Conservation (phyloP, 768 basidiomycete genomes). For the Cyathus striatus region DNA sequence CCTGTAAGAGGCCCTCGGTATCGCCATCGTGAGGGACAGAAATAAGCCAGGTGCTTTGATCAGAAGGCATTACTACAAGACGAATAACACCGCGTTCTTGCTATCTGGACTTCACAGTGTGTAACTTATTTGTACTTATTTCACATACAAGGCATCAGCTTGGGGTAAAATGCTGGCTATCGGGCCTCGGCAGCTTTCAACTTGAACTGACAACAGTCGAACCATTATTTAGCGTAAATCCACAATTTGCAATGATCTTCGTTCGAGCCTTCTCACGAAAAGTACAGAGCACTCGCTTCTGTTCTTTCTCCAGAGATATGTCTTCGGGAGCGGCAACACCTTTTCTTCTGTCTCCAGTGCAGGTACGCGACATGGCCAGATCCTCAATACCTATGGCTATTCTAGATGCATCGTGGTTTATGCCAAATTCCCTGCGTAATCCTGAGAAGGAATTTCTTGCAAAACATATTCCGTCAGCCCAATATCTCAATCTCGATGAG, state of each 20-base stretch:
- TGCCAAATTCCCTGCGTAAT: slow-evolving; percentile 81
- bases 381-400: slow-evolving; percentile 33
- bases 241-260: too few relatives aligned
- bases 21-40: slow-evolving; percentile 85
- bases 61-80: slow-evolving; percentile 72
- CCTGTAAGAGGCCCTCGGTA: slow-evolving; percentile 66
- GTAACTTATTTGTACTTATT: too few relatives aligned
- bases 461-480: slow-evolving; percentile 66
- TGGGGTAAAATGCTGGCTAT: too few relatives aligned
- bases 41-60: slow-evolving; percentile 93
- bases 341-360: slow-evolving; percentile 46
- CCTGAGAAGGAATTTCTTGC: slow-evolving; percentile 62
- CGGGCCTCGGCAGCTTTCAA: too few relatives aligned
- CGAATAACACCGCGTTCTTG: too few relatives aligned
- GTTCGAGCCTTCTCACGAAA: too few relatives aligned
- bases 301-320: slow-evolving; percentile 23
- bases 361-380: slow-evolving; percentile 33
- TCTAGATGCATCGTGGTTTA: slow-evolving; percentile 87
- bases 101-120: too few relatives aligned
- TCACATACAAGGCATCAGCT: too few relatives aligned
- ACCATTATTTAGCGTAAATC: too few relatives aligned
- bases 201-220: too few relatives aligned
- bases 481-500: slow-evolving; percentile 76
- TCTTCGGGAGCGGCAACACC: slow-evolving; percentile 37
- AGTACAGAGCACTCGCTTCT: too few relatives aligned